These are phyloP conservation scores for Rutidosis leptorrhynchoides DNA, from an alignment of 129 eudicot genomes.

Conservation along the genomic window DNA sequence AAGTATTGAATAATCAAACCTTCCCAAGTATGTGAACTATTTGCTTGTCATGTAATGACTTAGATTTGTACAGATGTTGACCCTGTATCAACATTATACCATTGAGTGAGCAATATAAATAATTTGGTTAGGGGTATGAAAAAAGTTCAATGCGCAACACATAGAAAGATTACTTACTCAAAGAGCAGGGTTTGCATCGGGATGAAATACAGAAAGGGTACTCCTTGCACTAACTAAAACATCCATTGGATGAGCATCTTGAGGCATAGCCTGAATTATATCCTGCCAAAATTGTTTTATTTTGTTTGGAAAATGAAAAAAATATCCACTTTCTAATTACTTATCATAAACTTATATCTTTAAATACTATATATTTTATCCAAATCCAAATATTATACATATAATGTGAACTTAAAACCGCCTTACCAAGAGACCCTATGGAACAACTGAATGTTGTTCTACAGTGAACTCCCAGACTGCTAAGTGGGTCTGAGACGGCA, in stretches of 20 bases:
- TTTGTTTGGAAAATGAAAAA: background rate
- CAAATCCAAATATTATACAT: constrained; percentile 2
- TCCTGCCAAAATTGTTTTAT: constrained; percentile 56
- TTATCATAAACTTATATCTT: constrained; percentile 2
- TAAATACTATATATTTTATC: too few relatives aligned
- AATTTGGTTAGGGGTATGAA: background rate
- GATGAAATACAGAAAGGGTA: constrained; percentile 92
- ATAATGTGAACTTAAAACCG: constrained; percentile 9
- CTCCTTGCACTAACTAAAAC: constrained; percentile 98
- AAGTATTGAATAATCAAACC: constrained; percentile 41
- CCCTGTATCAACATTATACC: constrained; percentile 46
- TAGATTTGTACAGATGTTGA: constrained; percentile 91
- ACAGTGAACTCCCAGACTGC: constrained; percentile 95
- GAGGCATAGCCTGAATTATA: constrained; percentile 98
- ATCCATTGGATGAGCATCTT: constrained; percentile 99
- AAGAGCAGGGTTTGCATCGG: constrained; percentile 99
- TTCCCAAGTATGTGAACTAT: constrained; percentile 96
- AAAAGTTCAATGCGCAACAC: background rate
- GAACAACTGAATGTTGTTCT: constrained; percentile 96
- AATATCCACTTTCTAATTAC: background rate
- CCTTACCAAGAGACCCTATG: constrained; percentile 84
- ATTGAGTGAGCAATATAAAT: background rate
- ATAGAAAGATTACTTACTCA: constrained; percentile 52
- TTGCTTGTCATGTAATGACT: constrained; percentile 95
- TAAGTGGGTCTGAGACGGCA: constrained; percentile 77